phyloP scores from a whole-genome alignment of 805 yeast species.

The Yamadazyma paraphyllophila region DNA sequence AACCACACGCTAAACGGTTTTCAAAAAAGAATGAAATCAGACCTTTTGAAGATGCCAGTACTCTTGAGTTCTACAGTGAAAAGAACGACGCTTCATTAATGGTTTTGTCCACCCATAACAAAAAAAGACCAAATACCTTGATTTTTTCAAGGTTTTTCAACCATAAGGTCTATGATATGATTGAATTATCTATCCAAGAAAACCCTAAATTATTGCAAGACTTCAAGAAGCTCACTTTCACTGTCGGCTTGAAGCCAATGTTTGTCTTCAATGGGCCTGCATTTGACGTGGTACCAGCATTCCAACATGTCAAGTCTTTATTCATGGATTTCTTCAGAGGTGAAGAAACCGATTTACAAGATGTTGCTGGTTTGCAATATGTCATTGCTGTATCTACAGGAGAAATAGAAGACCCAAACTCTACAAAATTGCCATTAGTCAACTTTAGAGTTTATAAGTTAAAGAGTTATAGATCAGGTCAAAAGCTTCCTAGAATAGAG shows the following conservation, averaged over 20 bases:
- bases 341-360: slow-evolving; percentile 75
- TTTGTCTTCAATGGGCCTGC: slow-evolving; percentile 89
- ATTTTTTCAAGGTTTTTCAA: slow-evolving; percentile 89
- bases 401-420: slow-evolving; percentile 72
- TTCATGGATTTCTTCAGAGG: slow-evolving; percentile 91
- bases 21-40: slow-evolving; percentile 82
- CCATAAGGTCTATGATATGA: slow-evolving; percentile 88
- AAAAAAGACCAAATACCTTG: slow-evolving; percentile 89
- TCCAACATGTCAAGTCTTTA: slow-evolving; percentile 79
- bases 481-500: slow-evolving; percentile 91
- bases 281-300: slow-evolving; percentile 86
- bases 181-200: slow-evolving; percentile 74
- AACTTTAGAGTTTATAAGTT: slow-evolving; percentile 89
- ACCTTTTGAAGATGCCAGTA: slow-evolving; percentile 88
- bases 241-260: slow-evolving; percentile 91
- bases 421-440: slow-evolving; percentile 69
- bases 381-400: slow-evolving; percentile 78
- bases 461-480: slow-evolving; percentile 77
- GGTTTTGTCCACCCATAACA: slow-evolving; percentile 75
- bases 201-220: slow-evolving; percentile 70
- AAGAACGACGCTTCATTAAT: slow-evolving; percentile 88
- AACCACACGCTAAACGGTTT: slow-evolving; percentile 86
- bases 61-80: slow-evolving; percentile 88
- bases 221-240: slow-evolving; percentile 76
- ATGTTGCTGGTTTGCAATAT: slow-evolving; percentile 92